phyloP scores from a whole-genome alignment of 768 basidiomycete species.

The Pleurotus salmoneostramineus region DNA sequence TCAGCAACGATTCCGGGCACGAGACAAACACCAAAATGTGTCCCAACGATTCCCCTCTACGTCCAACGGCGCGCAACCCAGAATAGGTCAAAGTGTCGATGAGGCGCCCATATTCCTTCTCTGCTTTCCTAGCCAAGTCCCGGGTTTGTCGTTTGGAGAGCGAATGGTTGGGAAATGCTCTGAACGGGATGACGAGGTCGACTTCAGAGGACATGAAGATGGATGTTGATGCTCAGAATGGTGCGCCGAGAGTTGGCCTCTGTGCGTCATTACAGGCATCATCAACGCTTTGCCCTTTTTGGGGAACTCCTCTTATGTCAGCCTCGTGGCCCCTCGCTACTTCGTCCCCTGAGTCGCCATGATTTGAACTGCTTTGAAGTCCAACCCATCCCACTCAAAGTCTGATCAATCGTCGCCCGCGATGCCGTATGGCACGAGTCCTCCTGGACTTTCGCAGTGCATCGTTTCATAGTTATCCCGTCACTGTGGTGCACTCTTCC shows the following conservation, averaged over 20 bases:
- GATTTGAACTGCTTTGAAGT: too few species aligned
- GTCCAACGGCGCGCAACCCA: constrained; percentile 68
- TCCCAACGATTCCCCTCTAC: constrained; percentile 72
- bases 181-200: constrained; percentile 74
- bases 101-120: constrained; percentile 65
- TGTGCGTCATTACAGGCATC: not conserved
- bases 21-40: constrained; percentile 75
- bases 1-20: constrained; percentile 59
- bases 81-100: constrained; percentile 56
- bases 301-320: not conserved
- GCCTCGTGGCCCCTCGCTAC: too few species aligned
- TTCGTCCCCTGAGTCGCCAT: too few species aligned
- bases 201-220: constrained; percentile 47
- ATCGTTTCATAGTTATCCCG: too few species aligned
- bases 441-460: too few species aligned
- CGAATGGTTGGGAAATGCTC: constrained; percentile 36
- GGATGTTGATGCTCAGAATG: not conserved
- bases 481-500: too few species aligned
- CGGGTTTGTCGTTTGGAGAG: constrained; percentile 60
- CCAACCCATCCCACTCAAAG: too few species aligned
- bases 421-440: too few species aligned
- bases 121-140: constrained; percentile 59
- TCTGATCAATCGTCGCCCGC: too few species aligned
- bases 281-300: not conserved
- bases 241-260: not conserved